phyloP scores from a whole-genome alignment of 164 flowering plant species.

The Warburgia ugandensis region DNA sequence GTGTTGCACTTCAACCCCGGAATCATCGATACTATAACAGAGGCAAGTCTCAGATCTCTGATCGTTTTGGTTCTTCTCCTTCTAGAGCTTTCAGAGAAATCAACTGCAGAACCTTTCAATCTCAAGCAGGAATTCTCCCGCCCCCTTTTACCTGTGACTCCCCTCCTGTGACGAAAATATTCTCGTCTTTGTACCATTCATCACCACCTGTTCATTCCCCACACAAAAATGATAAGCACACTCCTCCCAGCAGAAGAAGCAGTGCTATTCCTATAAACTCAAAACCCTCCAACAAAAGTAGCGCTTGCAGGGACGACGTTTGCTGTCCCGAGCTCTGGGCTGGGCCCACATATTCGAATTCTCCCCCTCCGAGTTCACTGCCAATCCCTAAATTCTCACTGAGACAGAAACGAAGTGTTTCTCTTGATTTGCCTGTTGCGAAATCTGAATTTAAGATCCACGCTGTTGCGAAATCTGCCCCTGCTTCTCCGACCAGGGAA shows the following conservation, averaged over 20 bases:
- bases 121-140: constrained; percentile 51
- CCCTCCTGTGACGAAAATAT: constrained; percentile 18
- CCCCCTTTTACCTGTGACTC: constrained; percentile 26
- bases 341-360: constrained; percentile 74
- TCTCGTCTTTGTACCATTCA: background rate
- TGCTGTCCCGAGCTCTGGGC: constrained; percentile 58
- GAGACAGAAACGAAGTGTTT: constrained; percentile 57
- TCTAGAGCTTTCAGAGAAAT: constrained; percentile 36
- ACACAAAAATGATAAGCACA: constrained; percentile 12
- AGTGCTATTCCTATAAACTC: constrained; percentile 29
- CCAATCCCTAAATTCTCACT: constrained; percentile 84
- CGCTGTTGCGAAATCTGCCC: constrained; percentile 70
- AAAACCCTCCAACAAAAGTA: constrained; percentile 13
- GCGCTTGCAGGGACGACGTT: constrained; percentile 20
- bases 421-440: constrained; percentile 51
- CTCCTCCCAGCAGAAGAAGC: constrained; percentile 16
- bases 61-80: constrained; percentile 27
- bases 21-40: constrained; percentile 40
- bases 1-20: constrained; percentile 51
- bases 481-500: constrained; percentile 75
- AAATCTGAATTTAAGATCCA: constrained; percentile 27
- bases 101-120: constrained; percentile 54
- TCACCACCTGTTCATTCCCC: constrained; percentile 8
- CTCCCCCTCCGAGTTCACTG: constrained; percentile 94
- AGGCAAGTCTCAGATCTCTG: constrained; percentile 21